Percentiles rank a stretch among this genome's conserved stretches.
These are phyloP conservation scores for Nakaseomyces sp. DNA, from an alignment of 1,139 yeast genomes.

Conservation along the genomic window DNA sequence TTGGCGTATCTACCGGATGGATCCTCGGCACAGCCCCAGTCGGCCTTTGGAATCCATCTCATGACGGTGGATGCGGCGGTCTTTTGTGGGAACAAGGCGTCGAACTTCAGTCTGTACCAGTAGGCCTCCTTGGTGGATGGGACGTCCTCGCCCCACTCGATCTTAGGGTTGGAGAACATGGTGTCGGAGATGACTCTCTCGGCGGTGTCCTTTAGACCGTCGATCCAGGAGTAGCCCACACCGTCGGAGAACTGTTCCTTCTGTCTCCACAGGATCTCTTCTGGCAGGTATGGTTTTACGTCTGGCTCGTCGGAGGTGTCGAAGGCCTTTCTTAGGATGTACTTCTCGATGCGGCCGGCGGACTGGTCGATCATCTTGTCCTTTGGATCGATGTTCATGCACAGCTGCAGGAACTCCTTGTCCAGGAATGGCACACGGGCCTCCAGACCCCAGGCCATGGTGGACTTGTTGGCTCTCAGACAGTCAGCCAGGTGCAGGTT, in stretches of 20 bases:
- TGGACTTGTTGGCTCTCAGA: slow-evolving; percentile 96
- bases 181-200: slow-evolving; percentile 81
- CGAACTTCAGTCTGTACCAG: slow-evolving; percentile 97
- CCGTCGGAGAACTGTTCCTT: slow-evolving; percentile 99
- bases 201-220: slow-evolving; percentile 92
- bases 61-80: slow-evolving; percentile 94
- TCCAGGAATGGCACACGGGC: slow-evolving; percentile 99
- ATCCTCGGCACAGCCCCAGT: slow-evolving; percentile 99
- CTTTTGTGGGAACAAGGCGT: slow-evolving; percentile 77
- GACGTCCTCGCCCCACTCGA: slow-evolving; percentile 91
- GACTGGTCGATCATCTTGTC: slow-evolving; percentile 72
- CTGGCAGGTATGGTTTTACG: slow-evolving; percentile 79
- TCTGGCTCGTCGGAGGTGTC: slow-evolving; percentile 70
- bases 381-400: slow-evolving; percentile 90
- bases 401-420: slow-evolving; percentile 78
- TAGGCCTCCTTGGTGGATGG: slow-evolving; percentile 98
- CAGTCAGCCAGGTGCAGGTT: slow-evolving; percentile 97
- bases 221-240: slow-evolving; percentile 99
- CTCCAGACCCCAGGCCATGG: slow-evolving; percentile 99
- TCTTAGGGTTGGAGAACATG: slow-evolving; percentile 78
- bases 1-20: slow-evolving; percentile 96
- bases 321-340: slow-evolving; percentile 92
- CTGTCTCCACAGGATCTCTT: slow-evolving; percentile 97
- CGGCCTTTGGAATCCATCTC: slow-evolving; percentile 99
- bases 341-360: slow-evolving; percentile 80